Base-by-base conservation (phyloP, 441 rosid genomes). In the Corymbia citriodora region DNA sequence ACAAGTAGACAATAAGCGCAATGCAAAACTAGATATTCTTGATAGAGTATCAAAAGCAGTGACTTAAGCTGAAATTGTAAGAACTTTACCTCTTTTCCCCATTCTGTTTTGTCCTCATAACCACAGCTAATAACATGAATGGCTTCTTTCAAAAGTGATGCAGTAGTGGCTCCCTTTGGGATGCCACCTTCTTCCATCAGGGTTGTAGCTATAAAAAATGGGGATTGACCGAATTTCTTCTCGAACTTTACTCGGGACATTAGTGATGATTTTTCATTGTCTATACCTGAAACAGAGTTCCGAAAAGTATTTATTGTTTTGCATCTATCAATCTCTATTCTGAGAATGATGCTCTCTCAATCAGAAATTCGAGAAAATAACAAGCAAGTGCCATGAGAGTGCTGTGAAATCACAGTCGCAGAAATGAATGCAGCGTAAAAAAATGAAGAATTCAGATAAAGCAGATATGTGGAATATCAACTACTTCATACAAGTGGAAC, bases 61-160 rank as follows among this genome's bases (percentile, higher is more conserved):
- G 85, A 79, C n/a, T 45, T 23, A 25, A 40, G 85, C 52, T 79
- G 85, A 79, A 45, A 79, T 45, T 79, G 85, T 45, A 45, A 45
- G n/a, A 87, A 55, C 70, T 92, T 50, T 92, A 96, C 99, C 95
- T 98, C 99, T 93, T 97, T 97, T 12, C 99, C 99, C 99, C 99
- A 98, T 89, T 97, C 99, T 6, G 99, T 94, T 93, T 97, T 97
- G 91, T 96, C 99, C 95, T 98, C 99, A 87, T 98, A 98, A 21
- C 99, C 98, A 70, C 99, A 98, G 92, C 99, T 96, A 88, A 98
- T 97, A 89, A 98, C 99, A 90, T 97, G 99, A 89, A 98, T 96
- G 88, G 99, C 99, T 96, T 98, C 99, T 91, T 95, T 96, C 94
- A 98, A 92, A 55, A 97, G 98, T 33, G 99, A 93, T 83, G 99